A percentile compares a stretch with the other conserved stretches of the same genome.
Conservation (phyloP, 306 rosid genomes). For the Vicia villosa region DNA sequence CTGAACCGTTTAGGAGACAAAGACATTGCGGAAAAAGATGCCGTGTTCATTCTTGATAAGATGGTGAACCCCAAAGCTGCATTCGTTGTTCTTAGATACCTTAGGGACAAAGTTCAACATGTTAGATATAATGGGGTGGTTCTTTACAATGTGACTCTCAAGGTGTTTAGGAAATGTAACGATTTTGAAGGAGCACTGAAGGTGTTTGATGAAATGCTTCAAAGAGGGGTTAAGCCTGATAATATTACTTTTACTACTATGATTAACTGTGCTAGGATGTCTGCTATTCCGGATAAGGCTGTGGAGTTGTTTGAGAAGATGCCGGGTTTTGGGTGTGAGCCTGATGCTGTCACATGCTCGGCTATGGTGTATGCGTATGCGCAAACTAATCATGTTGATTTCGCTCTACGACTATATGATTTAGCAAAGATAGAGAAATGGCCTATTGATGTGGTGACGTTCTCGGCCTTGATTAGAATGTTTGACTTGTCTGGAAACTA, state of each 20-base stretch:
- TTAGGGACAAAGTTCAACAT: conserved; percentile 49
- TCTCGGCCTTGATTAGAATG: conserved; percentile 70
- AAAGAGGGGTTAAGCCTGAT: conserved; percentile 70
- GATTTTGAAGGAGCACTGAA: conserved; percentile 76
- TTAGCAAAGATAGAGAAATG: conserved; percentile 69
- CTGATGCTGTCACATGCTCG: conserved; percentile 69
- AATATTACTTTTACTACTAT: conserved; percentile 75
- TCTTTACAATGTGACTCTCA: conserved; percentile 72
- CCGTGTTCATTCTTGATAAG: conserved; percentile 65
- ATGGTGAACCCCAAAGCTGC: conserved; percentile 62
- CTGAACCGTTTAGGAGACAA: conserved; percentile 45
- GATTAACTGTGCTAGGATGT: conserved; percentile 76
- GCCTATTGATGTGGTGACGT: conserved; percentile 63
- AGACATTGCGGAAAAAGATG: conserved; percentile 61
- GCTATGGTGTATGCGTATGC: conserved; percentile 82
- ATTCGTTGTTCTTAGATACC: conserved; percentile 52
- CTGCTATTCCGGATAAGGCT: conserved; percentile 57
- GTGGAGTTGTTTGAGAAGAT: conserved; percentile 90
- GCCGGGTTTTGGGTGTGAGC: conserved; percentile 66
- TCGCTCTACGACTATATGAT: conserved; percentile 73
- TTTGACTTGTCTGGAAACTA: conserved; percentile 60
- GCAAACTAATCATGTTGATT: conserved; percentile 63
- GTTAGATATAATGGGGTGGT: conserved; percentile 45
- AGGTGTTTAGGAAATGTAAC: conserved; percentile 62
- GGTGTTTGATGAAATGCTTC: conserved; percentile 78